Evolutionary conservation across 2,329 filamentous ascomycete species (phyloP).

Genomic region (Clonostachys sp.): DNA sequence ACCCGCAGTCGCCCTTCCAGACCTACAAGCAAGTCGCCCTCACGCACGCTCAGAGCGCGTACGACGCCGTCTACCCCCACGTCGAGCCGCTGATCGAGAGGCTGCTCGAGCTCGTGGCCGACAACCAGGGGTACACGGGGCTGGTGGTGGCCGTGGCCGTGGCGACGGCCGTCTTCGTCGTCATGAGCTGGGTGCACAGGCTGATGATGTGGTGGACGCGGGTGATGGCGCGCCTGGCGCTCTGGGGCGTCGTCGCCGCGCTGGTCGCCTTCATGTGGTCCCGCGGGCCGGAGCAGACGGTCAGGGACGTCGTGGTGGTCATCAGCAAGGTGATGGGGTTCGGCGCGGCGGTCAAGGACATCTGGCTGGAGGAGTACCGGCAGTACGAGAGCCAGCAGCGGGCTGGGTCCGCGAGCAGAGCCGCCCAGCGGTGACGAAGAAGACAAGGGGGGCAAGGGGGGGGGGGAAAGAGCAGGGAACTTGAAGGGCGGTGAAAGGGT

Average conservation of each 20-base stretch:
- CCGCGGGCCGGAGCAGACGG: constrained; percentile 60
- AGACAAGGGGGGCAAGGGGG: constrained; percentile 9
- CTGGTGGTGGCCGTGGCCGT: constrained; percentile 23
- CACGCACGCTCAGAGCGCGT: constrained; percentile 16
- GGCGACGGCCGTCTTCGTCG: constrained; percentile 52
- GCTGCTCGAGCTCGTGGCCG: constrained; percentile 21
- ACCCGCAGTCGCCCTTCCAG: constrained; percentile 39
- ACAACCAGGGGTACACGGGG: constrained; percentile 24
- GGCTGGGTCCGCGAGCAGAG: neutral
- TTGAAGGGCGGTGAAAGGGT: no score
- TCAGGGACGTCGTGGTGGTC: constrained; percentile 49
- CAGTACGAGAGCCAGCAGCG: constrained; percentile 45
- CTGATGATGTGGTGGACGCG: constrained; percentile 73
- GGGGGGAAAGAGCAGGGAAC: neutral
- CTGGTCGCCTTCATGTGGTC: constrained; percentile 55
- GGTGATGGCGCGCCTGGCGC: constrained; percentile 56
- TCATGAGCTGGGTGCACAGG: constrained; percentile 68
- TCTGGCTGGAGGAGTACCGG: constrained; percentile 55
- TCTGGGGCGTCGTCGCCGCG: constrained; percentile 58
- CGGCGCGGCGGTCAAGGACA: constrained; percentile 40
- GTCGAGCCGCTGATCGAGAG: constrained; percentile 37
- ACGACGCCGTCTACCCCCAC: constrained; percentile 29
- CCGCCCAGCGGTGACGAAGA: constrained; percentile 10
- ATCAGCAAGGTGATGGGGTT: constrained; percentile 39
- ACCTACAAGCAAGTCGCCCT: constrained; percentile 26